Conservation (phyloP, 176 grass and related monocot genomes). For the Cenchrus fungigraminus region DNA sequence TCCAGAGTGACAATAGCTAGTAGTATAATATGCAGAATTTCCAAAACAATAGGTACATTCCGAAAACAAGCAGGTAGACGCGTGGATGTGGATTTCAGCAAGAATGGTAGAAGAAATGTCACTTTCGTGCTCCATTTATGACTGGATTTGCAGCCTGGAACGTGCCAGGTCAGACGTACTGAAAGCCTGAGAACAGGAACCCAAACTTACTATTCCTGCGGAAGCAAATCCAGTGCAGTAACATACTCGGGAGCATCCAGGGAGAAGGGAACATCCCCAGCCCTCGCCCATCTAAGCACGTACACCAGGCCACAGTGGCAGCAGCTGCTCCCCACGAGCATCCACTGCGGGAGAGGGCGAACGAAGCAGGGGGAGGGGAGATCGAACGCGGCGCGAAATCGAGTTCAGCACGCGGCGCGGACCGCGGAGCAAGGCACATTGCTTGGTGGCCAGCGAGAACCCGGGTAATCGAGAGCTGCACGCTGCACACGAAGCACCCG, state of each 20-base stretch:
- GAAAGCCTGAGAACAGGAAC: not conserved
- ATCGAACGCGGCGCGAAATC: not conserved
- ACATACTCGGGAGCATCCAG: not conserved
- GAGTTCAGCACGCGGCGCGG: not conserved
- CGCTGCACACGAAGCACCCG: too few species aligned
- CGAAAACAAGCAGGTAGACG: not conserved
- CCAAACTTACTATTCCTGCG: not conserved
- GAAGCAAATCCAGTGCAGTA: conserved; percentile 8
- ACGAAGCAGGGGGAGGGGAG: not conserved
- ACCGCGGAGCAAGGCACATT: not conserved
- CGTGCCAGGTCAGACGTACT: not conserved
- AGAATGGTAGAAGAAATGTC: not conserved
- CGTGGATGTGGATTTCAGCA: not conserved
- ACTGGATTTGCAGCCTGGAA: not conserved
- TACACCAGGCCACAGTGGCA: not conserved
- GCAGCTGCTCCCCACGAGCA: not conserved
- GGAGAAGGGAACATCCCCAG: not conserved
- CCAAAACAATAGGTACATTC: not conserved
- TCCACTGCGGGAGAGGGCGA: not conserved
- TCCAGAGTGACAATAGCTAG: too few species aligned
- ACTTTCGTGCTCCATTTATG: not conserved
- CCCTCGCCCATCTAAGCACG: not conserved
- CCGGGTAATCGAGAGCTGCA: not conserved
- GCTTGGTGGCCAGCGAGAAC: not conserved
- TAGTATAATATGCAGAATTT: not conserved